Percentiles rank a stretch among this genome's conserved stretches.
Evolutionary conservation across 176 grass and related monocot species (phyloP).

Genomic region (Bolboschoenus planiculmis): DNA sequence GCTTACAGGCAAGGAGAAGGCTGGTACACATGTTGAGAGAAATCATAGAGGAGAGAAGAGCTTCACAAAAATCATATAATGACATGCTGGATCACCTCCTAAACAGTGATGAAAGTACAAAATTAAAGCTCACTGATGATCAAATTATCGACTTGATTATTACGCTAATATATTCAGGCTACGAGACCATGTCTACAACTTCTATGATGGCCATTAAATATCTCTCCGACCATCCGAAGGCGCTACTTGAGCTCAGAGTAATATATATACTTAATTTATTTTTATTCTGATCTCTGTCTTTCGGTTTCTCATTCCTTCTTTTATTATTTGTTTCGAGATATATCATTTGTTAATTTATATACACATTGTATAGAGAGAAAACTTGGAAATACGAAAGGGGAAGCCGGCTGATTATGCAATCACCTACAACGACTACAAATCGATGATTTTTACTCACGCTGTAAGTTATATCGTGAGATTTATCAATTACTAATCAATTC

Average conservation of each 20-base stretch:
- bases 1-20: constrained; percentile 76
- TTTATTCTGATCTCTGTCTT: neutral
- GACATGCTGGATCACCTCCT: constrained; percentile 77
- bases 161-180: constrained; percentile 81
- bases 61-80: constrained; percentile 25
- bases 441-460: constrained; percentile 77
- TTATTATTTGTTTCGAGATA: neutral
- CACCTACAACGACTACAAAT: constrained; percentile 66
- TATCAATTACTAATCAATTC: neutral
- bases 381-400: constrained; percentile 51
- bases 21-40: constrained; percentile 58
- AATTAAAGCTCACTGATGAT: constrained; percentile 57
- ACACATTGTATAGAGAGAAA: constrained; percentile 62
- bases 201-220: constrained; percentile 96
- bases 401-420: constrained; percentile 48
- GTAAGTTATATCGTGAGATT: constrained; percentile 20
- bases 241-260: constrained; percentile 76
- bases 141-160: constrained; percentile 85
- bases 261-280: neutral
- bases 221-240: constrained; percentile 61
- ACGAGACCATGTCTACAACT: constrained; percentile 82
- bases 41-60: constrained; percentile 47
- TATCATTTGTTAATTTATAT: no score
- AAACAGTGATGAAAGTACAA: constrained; percentile 33
- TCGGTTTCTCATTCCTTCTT: neutral